Percentiles rank a stretch among this genome's conserved stretches.
Evolutionary conservation across 305 asterid species (phyloP).

Genomic region (Withania somnifera): DNA sequence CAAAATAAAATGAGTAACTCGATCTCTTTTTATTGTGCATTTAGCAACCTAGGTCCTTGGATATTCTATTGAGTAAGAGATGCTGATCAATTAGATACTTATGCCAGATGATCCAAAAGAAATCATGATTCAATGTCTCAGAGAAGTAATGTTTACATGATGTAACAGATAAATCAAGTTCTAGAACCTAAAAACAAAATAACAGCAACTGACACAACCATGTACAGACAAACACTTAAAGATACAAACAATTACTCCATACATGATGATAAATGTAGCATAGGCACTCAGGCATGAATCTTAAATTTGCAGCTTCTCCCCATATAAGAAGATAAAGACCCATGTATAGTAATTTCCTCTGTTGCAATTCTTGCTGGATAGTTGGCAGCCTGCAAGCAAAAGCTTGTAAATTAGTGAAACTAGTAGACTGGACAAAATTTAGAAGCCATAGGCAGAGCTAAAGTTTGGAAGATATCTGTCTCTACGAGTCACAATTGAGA

Average conservation of each 20-base stretch:
- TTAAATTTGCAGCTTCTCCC: conserved; percentile 99
- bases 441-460: neutral
- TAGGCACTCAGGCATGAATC: conserved; percentile 99
- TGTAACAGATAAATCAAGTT: neutral
- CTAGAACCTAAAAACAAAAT: neutral
- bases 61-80: neutral
- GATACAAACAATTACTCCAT: conserved; percentile 15
- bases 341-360: conserved; percentile 83
- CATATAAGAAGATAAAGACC: conserved; percentile 97
- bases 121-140: neutral
- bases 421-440: neutral
- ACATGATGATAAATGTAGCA: conserved; percentile 97
- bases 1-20: neutral
- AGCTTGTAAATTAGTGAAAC: conserved; percentile 1
- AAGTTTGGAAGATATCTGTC: neutral
- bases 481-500: neutral
- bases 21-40: neutral
- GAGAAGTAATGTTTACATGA: neutral
- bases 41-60: neutral
- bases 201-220: neutral
- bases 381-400: conserved; percentile 72
- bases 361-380: conserved; percentile 98
- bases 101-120: neutral
- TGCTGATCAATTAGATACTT: neutral
- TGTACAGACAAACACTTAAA: neutral